These are phyloP conservation scores for Hemerocallis citrina DNA, from an alignment of 106 monocot genomes.

Conservation along the genomic window DNA sequence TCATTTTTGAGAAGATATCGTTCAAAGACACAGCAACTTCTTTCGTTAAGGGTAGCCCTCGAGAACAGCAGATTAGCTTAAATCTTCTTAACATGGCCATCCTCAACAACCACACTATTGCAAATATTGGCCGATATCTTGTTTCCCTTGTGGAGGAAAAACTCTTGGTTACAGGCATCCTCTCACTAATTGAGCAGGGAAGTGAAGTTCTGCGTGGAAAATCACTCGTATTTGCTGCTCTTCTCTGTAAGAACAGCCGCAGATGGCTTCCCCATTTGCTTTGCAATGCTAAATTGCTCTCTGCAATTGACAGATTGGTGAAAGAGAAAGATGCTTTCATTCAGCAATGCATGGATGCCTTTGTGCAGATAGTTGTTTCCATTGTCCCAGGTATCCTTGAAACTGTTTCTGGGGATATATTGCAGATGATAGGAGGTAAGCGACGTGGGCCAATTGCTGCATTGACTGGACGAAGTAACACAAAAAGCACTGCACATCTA, in stretches of 20 bases:
- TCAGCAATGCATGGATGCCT: conserved; percentile 58
- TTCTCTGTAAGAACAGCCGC: conserved; percentile 84
- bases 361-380: conserved; percentile 52
- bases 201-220: conserved; percentile 85
- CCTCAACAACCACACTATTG: conserved; percentile 28
- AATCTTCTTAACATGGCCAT: conserved; percentile 77
- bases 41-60: conserved; percentile 48
- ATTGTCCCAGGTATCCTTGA: conserved; percentile 71
- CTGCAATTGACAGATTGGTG: conserved; percentile 60
- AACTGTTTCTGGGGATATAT: conserved; percentile 67
- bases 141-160: conserved; percentile 68
- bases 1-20: conserved; percentile 71
- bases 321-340: conserved; percentile 80
- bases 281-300: conserved; percentile 72
- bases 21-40: conserved; percentile 68
- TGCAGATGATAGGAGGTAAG: conserved; percentile 70
- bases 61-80: conserved; percentile 76
- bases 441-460: conserved; percentile 45
- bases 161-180: conserved; percentile 48
- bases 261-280: conserved; percentile 85
- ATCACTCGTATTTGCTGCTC: conserved; percentile 73
- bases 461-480: conserved; percentile 48
- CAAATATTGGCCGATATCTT: conserved; percentile 48
- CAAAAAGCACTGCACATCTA: conserved; percentile 53
- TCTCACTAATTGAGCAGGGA: conserved; percentile 79